A percentile compares a stretch with the other conserved stretches of the same genome.
Conservation (phyloP, 345 rosid species). For the Corchorus capsularis region DNA sequence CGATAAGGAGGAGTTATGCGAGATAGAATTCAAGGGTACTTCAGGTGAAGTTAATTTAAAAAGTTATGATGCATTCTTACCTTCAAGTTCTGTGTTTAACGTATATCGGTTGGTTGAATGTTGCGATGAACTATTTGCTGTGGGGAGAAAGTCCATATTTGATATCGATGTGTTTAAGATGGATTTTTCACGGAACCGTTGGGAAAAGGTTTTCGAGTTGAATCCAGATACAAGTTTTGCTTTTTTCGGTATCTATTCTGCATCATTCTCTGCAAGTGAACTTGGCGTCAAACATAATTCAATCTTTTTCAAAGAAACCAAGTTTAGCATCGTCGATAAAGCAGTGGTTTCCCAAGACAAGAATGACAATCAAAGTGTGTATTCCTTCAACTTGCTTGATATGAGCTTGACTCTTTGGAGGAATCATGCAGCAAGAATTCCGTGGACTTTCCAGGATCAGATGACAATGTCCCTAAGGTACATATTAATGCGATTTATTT, state of each 20-base stretch:
- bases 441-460: neutral
- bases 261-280: neutral
- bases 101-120: neutral
- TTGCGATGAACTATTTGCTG: neutral
- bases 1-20: too few relatives aligned
- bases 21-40: too few relatives aligned
- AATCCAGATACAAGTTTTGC: neutral
- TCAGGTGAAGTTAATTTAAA: too few relatives aligned
- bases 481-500: too few relatives aligned
- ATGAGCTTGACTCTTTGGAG: neutral
- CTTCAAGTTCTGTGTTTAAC: too few relatives aligned
- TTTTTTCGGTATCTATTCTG: neutral
- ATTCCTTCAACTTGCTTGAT: neutral
- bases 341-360: too few relatives aligned
- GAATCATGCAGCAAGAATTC: neutral
- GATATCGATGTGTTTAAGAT: neutral
- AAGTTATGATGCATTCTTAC: too few relatives aligned
- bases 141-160: neutral
- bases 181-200: neutral
- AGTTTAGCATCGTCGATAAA: too few relatives aligned
- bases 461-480: too few relatives aligned
- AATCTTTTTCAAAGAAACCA: neutral
- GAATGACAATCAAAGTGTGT: neutral
- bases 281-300: neutral
- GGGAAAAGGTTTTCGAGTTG: neutral